Base-by-base conservation (phyloP, 2,329 filamentous ascomycete genomes). In the Ceratocystis alfenasii region DNA sequence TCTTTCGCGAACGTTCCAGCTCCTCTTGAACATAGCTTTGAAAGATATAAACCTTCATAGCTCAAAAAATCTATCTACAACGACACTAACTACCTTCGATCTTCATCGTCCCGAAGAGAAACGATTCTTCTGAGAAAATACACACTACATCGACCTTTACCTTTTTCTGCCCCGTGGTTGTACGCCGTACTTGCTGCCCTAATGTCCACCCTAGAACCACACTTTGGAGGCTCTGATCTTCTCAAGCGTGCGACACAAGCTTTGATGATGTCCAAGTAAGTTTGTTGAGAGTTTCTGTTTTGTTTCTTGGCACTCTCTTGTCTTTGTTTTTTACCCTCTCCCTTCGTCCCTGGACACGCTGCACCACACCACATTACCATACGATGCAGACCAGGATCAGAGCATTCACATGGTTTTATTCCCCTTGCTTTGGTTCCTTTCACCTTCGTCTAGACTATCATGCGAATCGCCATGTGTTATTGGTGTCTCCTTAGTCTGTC, bases 241-340 rank as follows among this genome's bases (percentile, higher is more conserved):
- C 74, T 85, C 69, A 78, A 80, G 72, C 78, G 82, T 73, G 83
- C 83, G 68, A 85, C 83, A n/a, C 81, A 84, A 71, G 80, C 80
- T 70, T 81, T 85, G 79, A 83, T 85, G 80, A 80, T 80, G 77
- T 84, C 81, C 75, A 84, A 77, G 81, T 84, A 79, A 73, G 81
- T 79, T 25, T 20, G 53, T 33, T 33, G 20, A 25, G 2, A 57
- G 22, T 68, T 69, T 71, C 68, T 64, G 68, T 64, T 69, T 70
- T 70, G 12, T 69, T 50, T 62, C 68, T 67, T 69, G 63, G 69
- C 69, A 41, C 68, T 69, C 33, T 71, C 57, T 64, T 64, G 60
- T 48, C 50, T 30, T 36, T 53, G 22, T 46, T 62, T 33, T 68
- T 62, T 59, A 41, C 36, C 36, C 36, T 41, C 10, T 41, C 36